Evolutionary conservation across 768 basidiomycete genomes (phyloP).

Genomic region (Suillus fuscotomentosus): DNA sequence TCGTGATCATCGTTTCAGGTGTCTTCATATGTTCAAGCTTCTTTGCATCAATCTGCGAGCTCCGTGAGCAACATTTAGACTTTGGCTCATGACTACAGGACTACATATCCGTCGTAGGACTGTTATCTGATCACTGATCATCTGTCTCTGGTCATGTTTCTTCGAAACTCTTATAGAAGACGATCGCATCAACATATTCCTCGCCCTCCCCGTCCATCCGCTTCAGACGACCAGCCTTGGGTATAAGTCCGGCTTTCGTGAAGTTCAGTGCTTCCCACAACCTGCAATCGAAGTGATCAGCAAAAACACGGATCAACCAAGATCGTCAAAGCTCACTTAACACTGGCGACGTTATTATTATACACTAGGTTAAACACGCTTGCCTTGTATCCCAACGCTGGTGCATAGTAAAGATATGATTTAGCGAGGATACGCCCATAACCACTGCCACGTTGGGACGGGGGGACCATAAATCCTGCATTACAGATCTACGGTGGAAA

Average conservation of each 20-base stretch:
- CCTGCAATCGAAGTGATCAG: slow-evolving; percentile 30
- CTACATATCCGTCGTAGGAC: not conserved
- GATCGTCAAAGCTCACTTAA: slow-evolving; percentile 44
- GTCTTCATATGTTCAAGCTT: not conserved
- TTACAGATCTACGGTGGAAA: slow-evolving; percentile 67
- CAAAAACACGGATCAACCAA: not conserved
- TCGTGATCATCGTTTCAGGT: not conserved
- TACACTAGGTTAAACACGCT: slow-evolving; percentile 94
- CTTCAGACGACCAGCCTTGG: slow-evolving; percentile 69
- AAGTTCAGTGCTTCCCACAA: slow-evolving; percentile 88
- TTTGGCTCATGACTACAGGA: not conserved
- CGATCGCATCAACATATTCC: slow-evolving; percentile 86
- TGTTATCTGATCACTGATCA: slow-evolving; percentile 4
- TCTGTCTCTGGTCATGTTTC: slow-evolving; percentile 17
- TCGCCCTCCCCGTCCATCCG: slow-evolving; percentile 69
- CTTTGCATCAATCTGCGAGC: not conserved
- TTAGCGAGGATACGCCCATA: slow-evolving; percentile 72
- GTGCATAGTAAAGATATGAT: slow-evolving; percentile 81
- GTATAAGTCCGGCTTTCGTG: slow-evolving; percentile 73
- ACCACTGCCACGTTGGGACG: slow-evolving; percentile 56
- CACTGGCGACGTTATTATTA: slow-evolving; percentile 75
- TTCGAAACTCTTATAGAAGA: slow-evolving; percentile 79
- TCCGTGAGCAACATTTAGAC: not conserved
- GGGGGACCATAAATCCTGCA: slow-evolving; percentile 82
- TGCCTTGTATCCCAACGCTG: slow-evolving; percentile 69